Percentiles rank a stretch among this genome's conserved stretches.
Conservation (phyloP, 2,329 filamentous ascomycete species). For the Fusarium camptoceras region DNA sequence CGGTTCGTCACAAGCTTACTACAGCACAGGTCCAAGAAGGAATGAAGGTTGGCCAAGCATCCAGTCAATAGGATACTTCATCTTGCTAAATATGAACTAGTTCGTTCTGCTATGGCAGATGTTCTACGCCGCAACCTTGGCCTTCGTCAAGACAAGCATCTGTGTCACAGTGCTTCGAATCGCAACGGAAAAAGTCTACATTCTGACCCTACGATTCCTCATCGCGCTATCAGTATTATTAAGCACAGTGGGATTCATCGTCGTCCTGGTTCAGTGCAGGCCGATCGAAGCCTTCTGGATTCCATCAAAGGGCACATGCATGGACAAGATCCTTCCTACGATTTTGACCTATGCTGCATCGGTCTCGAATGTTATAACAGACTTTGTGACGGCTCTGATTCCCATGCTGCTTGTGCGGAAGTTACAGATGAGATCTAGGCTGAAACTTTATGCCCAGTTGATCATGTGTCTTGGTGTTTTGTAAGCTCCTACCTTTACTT, state of each 20-base stretch:
- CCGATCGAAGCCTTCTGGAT: constrained; percentile 9
- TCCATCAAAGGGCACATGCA: constrained; percentile 6
- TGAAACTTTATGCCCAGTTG: constrained; percentile 5
- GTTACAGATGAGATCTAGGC: constrained; percentile 18
- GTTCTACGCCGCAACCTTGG: constrained; percentile 2
- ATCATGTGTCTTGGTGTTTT: constrained; percentile 22
- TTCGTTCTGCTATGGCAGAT: constrained; percentile 21
- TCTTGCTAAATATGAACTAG: background rate
- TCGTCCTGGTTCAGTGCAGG: constrained; percentile 2
- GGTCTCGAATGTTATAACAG: constrained; percentile 14
- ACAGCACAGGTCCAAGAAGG: constrained; percentile 9
- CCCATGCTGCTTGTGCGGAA: constrained; percentile 16
- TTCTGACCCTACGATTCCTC: background rate
- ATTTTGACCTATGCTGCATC: constrained; percentile 19
- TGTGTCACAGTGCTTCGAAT: constrained; percentile 17
- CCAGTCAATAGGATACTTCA: background rate
- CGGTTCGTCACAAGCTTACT: background rate
- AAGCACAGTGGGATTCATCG: background rate
- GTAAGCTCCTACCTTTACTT: background rate
- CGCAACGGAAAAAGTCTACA: background rate
- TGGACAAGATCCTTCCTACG: constrained; percentile 8
- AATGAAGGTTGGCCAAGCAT: background rate
- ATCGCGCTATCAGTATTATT: background rate
- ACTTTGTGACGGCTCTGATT: constrained; percentile 13
- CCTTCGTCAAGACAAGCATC: constrained; percentile 22